phyloP scores from a whole-genome alignment of 2,329 filamentous ascomycete species.

The Parafenestella ontariensis region DNA sequence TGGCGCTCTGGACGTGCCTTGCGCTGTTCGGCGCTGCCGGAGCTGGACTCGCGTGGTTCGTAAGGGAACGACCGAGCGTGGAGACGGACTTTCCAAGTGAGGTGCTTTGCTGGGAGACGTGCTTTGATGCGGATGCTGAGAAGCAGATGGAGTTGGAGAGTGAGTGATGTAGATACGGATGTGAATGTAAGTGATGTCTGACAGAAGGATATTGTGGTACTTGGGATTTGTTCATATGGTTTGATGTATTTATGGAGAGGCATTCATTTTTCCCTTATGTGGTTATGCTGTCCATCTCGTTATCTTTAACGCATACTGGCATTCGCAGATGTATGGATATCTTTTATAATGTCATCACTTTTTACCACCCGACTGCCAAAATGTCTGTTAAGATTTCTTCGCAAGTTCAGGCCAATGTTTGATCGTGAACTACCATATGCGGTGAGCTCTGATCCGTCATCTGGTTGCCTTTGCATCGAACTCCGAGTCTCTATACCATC shows the following conservation, averaged over 20 bases:
- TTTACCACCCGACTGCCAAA: no score
- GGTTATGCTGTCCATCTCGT: slow-evolving; percentile 1
- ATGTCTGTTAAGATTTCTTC: no score
- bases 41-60: slow-evolving; percentile 54
- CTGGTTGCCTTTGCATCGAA: no score
- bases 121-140: slow-evolving; percentile 52
- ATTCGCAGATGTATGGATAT: slow-evolving; percentile 3
- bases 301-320: slow-evolving; percentile 1
- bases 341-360: no score
- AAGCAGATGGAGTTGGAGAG: slow-evolving; percentile 26
- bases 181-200: slow-evolving; percentile 9
- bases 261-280: neutral
- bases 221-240: slow-evolving; percentile 4
- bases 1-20: slow-evolving; percentile 55
- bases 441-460: no score
- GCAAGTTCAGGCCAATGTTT: no score
- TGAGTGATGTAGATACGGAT: slow-evolving; percentile 9
- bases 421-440: no score
- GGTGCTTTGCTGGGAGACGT: slow-evolving; percentile 55
- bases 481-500: no score
- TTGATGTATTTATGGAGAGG: slow-evolving; percentile 11
- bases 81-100: slow-evolving; percentile 53
- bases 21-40: slow-evolving; percentile 51
- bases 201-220: neutral
- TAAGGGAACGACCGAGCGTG: slow-evolving; percentile 54